Evolutionary conservation across 1,284 basidiomycete species (phyloP).

Genomic region (Malassezia japonica): DNA sequence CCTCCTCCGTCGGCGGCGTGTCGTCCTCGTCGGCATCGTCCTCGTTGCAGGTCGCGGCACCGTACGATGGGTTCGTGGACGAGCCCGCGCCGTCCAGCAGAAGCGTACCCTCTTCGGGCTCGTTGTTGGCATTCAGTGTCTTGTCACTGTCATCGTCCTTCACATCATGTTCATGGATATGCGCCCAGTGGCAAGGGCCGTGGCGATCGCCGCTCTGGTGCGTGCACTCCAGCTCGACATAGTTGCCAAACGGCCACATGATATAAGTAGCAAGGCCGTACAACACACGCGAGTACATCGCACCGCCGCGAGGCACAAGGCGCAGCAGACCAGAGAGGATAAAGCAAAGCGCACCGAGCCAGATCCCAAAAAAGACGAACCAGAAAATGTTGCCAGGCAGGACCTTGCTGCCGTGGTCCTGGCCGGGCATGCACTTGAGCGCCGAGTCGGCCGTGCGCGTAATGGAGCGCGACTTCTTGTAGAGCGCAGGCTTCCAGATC

Average conservation of each 20-base stretch:
- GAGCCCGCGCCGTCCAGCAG: not conserved
- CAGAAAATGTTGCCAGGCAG: conserved; percentile 88
- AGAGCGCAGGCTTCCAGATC: conserved; percentile 98
- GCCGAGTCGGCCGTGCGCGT: conserved; percentile 91
- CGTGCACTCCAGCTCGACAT: conserved; percentile 68
- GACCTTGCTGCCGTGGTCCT: conserved; percentile 78
- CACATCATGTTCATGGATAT: conserved; percentile 14
- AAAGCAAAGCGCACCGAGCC: conserved; percentile 69
- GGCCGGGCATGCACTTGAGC: conserved; percentile 80
- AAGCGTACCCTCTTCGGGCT: conserved; percentile 11
- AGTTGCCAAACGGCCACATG: conserved; percentile 97
- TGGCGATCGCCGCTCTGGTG: conserved; percentile 31
- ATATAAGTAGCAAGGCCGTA: conserved; percentile 93
- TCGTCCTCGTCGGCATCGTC: conserved; percentile 15
- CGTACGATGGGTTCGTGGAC: not conserved
- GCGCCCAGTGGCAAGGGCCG: conserved; percentile 9
- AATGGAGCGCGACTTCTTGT: conserved; percentile 94
- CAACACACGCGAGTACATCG: conserved; percentile 72
- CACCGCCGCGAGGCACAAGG: conserved; percentile 65
- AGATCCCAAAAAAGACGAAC: conserved; percentile 67
- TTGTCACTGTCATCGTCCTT: conserved; percentile 8
- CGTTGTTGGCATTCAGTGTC: not conserved
- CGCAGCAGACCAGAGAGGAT: conserved; percentile 62
- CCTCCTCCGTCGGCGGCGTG: conserved; percentile 19
- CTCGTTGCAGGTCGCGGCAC: conserved; percentile 1